These are phyloP conservation scores for Gracilaria vermiculophylla DNA, from an alignment of 23 red algal genomes.

Conservation along the genomic window DNA sequence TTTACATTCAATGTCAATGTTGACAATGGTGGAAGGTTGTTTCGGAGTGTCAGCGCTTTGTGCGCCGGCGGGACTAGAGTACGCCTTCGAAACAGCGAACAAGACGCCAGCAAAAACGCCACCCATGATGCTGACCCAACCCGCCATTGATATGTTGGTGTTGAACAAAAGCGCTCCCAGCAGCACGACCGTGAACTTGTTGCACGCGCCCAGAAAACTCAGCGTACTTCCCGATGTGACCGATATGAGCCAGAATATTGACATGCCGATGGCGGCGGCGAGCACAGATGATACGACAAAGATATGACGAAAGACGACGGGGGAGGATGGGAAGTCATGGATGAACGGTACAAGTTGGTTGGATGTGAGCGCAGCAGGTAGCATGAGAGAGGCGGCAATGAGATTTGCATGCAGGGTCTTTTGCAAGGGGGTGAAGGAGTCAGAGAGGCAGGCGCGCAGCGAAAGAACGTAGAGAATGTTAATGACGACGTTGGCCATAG, in stretches of 20 bases:
- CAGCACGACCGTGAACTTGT: slow-evolving; percentile 78
- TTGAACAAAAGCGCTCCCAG: slow-evolving; percentile 73
- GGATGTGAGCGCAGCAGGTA: slow-evolving; percentile 21
- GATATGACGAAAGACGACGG: slow-evolving; percentile 28
- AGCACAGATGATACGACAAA: slow-evolving; percentile 56
- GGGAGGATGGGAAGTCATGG: neutral
- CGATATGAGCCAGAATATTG: slow-evolving; percentile 70
- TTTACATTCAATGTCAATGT: neutral
- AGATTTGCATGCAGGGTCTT: slow-evolving; percentile 63
- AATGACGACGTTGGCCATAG: slow-evolving; percentile 59
- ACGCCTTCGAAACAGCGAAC: slow-evolving; percentile 66
- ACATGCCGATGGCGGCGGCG: slow-evolving; percentile 49
- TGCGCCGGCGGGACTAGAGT: neutral
- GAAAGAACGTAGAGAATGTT: slow-evolving; percentile 76
- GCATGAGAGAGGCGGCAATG: slow-evolving; percentile 57
- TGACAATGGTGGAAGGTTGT: neutral
- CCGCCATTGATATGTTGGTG: slow-evolving; percentile 22
- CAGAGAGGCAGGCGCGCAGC: slow-evolving; percentile 42
- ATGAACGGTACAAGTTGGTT: slow-evolving; percentile 59
- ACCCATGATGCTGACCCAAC: slow-evolving; percentile 67
- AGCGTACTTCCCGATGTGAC: slow-evolving; percentile 73
- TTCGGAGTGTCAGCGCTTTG: neutral
- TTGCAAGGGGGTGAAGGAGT: slow-evolving; percentile 39
- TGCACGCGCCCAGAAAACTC: slow-evolving; percentile 66
- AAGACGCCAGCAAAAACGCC: slow-evolving; percentile 65